A percentile compares a stretch with the other conserved stretches of the same genome.
Evolutionary conservation across 331 rosid species (phyloP).

Genomic region (Stylosanthes scabra): DNA sequence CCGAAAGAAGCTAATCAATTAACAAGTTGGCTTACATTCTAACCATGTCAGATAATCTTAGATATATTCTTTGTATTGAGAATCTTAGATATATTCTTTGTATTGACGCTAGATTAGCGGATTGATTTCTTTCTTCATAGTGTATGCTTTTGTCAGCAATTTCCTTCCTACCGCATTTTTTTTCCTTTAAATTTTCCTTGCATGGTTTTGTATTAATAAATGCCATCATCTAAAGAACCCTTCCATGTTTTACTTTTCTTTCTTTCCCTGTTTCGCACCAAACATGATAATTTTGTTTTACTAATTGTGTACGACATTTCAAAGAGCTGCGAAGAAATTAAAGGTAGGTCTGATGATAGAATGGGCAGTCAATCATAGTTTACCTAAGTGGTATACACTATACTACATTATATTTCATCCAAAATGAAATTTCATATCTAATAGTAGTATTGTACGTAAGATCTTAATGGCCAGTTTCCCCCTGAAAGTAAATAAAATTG

Average conservation of each 20-base stretch:
- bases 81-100: too few species aligned
- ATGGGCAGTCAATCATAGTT: not conserved
- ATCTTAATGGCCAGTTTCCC: not conserved
- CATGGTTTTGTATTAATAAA: not conserved
- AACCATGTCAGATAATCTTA: too few species aligned
- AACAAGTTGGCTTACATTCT: too few species aligned
- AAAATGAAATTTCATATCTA: too few species aligned
- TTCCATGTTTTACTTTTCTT: not conserved
- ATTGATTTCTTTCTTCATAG: too few species aligned
- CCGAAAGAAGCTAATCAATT: too few species aligned
- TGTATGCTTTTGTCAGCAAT: not conserved
- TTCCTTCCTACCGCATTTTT: constrained; percentile 7
- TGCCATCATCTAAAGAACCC: not conserved
- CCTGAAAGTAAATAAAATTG: not conserved
- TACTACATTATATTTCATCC: too few species aligned
- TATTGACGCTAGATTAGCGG: too few species aligned
- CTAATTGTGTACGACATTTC: not conserved
- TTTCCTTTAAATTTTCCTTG: not conserved
- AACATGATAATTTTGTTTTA: too few species aligned
- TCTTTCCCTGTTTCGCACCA: not conserved
- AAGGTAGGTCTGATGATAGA: not conserved
- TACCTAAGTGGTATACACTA: not conserved
- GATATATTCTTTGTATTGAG: too few species aligned
- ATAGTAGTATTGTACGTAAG: too few species aligned
- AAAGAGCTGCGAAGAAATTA: not conserved